Base-by-base conservation (phyloP, 192 early-diverging fungal species). In the Coemansia sp. region DNA sequence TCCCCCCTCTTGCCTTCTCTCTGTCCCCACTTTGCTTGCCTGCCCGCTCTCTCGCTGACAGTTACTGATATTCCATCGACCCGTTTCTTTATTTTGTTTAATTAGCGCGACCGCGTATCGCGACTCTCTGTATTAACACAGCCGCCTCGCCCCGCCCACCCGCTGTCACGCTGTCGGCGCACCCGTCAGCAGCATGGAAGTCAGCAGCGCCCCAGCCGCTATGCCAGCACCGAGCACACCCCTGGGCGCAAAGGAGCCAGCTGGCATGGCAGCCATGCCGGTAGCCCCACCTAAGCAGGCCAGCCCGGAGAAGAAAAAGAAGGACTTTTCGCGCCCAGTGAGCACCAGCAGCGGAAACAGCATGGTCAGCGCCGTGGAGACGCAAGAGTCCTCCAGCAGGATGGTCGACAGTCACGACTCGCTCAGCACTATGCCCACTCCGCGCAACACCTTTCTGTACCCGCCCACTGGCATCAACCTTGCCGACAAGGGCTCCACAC, bases 361-460 rank as follows among this genome's bases (percentile, higher is more conserved):
- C 70, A 62, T 65, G 31, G 53, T 59, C 66, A 82, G 73, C 61
- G 62, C 52, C 5, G 64, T 50, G 37, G 76, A 70, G 45, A 38
- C 61, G 47, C 68, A 62, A 7, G 68, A 64, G 31, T 36, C 60
- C 42, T 28, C 39, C 26, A 59, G 43, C 59, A 75, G 64, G 64
- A 62, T 72, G 18, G 35, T 31, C 26, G 79, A 82, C 56, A 67
- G 64, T 61, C 69, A 67, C 33, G 79, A 70, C 57, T 82, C 79
- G 67, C 57, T 82, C 42, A 73, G 79, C 67, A 50, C 79, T 13
- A 76, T 82, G 79, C 70, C 79, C 12, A 82, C 79, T 47, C 79
- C 79, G 50, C 79, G 79, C 42, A 82, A 73, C 33, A 82, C 79
- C 0, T 73, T 82, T 61, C 34, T 82, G 65, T 67, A 61, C 64